Percentiles rank a stretch among this genome's conserved stretches.
phyloP scores from a whole-genome alignment of 352 stramenopile genomes.

The Phytophthora pini region DNA sequence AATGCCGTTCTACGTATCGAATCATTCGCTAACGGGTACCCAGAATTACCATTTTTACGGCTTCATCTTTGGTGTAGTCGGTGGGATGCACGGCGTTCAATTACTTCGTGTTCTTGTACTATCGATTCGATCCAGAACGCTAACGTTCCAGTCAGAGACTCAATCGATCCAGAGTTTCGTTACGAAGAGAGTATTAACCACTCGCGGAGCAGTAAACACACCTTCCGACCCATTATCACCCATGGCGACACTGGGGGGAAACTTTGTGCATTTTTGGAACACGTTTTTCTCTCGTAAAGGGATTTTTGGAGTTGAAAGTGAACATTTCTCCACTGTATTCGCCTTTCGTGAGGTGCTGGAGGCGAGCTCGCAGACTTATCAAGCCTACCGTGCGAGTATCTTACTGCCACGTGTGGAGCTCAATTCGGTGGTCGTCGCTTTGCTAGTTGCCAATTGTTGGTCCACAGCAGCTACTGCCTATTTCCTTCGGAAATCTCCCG shows the following conservation, averaged over 20 bases:
- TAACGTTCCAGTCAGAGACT: constrained; percentile 25
- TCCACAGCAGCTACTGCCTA: constrained; percentile 7
- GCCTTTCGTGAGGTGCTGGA: constrained; percentile 29
- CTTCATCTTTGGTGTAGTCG: constrained; percentile 33
- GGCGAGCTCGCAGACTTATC: constrained; percentile 33
- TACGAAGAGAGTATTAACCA: neutral
- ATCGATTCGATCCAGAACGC: constrained; percentile 19
- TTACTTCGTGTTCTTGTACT: constrained; percentile 26
- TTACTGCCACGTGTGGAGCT: constrained; percentile 14
- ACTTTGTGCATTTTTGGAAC: neutral
- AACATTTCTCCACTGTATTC: constrained; percentile 34
- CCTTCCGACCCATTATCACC: neutral
- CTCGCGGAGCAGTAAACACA: too few species aligned
- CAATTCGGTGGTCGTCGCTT: constrained; percentile 13
- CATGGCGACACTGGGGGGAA: neutral
- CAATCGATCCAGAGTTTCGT: constrained; percentile 4
- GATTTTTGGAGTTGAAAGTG: constrained; percentile 34
- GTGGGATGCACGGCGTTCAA: constrained; percentile 31
- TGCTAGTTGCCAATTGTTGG: constrained; percentile 31
- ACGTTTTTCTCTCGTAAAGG: constrained; percentile 21
- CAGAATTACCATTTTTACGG: constrained; percentile 31
- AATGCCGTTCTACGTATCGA: constrained; percentile 37
- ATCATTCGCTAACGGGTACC: constrained; percentile 21
- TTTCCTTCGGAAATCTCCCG: too few species aligned
- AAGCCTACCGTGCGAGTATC: constrained; percentile 30